Evolutionary conservation across 2,329 filamentous ascomycete genomes (phyloP), one percentile per base, ranked within the genome.

Genomic region (Colletotrichum aenigma): DNA sequence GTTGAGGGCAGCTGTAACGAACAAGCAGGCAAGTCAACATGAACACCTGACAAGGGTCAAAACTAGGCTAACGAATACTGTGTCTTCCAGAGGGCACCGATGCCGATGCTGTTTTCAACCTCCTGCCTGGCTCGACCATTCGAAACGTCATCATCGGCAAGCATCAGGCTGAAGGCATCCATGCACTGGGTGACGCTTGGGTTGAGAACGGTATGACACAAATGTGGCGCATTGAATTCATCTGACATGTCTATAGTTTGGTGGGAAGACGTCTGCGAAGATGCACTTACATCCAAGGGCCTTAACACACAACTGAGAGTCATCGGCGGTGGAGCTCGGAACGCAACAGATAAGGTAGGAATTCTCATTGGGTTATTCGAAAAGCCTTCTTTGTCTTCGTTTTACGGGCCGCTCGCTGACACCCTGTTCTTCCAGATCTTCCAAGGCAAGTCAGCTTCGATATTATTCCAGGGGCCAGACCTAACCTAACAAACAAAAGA

Each of bases 1-100:
- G 82, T 82, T 1, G 81, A 82, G 55, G 85, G 84, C 26, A 84
- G 83, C 70, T 89, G 88, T 77, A 86, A 82, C 52, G 86, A 85
- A 28, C 86, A 89, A 70, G 81, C 80, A 2, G 72, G 72, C 61
- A n/a, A 24, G 61, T 66, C 4, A 12, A 5, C 56, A 32, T 18
- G 9, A 16, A 10, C 18, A 21, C 30, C 7, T 7, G 30, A 10
- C 48, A 58, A 38, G 24, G 1, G 7, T 13, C 26, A 34, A 12
- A 0, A 1, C 10, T 3, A 5, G 8, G 32, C 55, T 61, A 12
- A 68, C 66, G 4, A 15, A 16, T 12, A 10, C 2, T 18, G 1
- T 1, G 24, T 6, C 28, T 8, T 34, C 1, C 15, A 74, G 87
- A 89, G 78, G 87, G 87, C 24, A 83, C 82, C 1, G 82, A 83